Evolutionary conservation across 192 early-diverging fungal species (phyloP), one percentile per base, ranked within the genome.

Genomic region (Gaertneriomyces semiglobifer): DNA sequence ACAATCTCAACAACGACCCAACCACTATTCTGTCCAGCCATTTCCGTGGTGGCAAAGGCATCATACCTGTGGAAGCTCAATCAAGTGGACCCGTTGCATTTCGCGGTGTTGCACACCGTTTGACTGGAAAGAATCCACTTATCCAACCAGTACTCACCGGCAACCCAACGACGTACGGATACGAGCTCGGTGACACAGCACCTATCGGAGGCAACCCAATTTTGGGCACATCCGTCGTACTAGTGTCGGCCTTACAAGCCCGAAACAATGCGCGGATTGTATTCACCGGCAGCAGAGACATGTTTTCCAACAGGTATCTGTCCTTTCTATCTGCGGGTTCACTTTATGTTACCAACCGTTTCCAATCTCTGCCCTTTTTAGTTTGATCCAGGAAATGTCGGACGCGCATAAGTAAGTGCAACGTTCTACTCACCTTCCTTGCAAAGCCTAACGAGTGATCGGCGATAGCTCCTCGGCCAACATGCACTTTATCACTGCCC

Each of bases 181-280:
- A 73, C 64, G 81, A 80, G 39, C 50, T 69, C 16, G 57, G 53
- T 43, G 73, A 78, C 53, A 72, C 71, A 16, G 76, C 81, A 18
- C 59, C 53, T 19, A 70, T 78, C 16, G 58, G 67, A 42, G 73
- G 75, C 33, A 53, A 64, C 0, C 64, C 77, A 7, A 41, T 89
- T 20, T 69, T 82, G 5, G 94, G 92, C 20, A 70, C 69, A 40
- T 59, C 83, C 1, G 65, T 94, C 39, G 87, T 80, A 4, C 78
- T 98, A 25, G 92, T 94, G 19, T 87, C 88, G 40, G 85, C 88
- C 19, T 80, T 96, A 75, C 95, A 99, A 81, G 85, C 97, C 5
- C 78, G 90, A 50, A 88, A 89, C 73, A 94, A 93, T 68, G 92
- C 94, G 5, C 78, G 97, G 18, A 88, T 94, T 11, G 86, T 86